Evolutionary conservation across 805 yeast genomes (phyloP), one percentile per base, ranked within the genome.

Genomic region (Komagataella ulmi): DNA sequence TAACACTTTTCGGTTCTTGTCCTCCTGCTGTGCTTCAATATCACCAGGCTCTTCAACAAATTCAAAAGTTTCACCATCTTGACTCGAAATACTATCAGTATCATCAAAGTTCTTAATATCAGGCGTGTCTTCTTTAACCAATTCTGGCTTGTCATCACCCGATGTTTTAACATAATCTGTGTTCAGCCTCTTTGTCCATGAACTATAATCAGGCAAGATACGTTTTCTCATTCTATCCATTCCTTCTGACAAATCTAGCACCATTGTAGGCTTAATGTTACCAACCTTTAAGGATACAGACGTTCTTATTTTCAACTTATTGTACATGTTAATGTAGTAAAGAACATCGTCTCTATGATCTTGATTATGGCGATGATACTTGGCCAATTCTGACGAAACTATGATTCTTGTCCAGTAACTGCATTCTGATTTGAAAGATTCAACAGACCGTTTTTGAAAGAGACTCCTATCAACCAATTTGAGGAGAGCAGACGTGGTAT

Each of bases 1-100:
- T 18, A 88, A 66, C 1, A 88, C 83, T 59, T 83, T 84, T 52
- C 95, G 67, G 61, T 88, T 86, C 58, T 79, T 80, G 61, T 87
- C 95, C 55, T 81, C 84, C 51, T 74, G 72, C 3, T 54, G 60
- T 3, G 57, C 50, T 44, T 66, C 72, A 40, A 64, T 59, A n/a
- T 64, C 61, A 0, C 62, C 65, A 44, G 68, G 65, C 17, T 67
- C 74, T 12, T 74, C 75, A 19, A 78, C 58, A 17, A 77, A 47
- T 52, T 78, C 83, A 57, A 71, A 74, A 2, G 56, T 59, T 19
- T 56, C 60, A 7, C 58, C 63, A 45, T 54, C 50, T 18, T 54
- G 57, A 24, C 53, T 57, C 24, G 50, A 46, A 8, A 24, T 17
- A n/a, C 46, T 46, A 7, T 23, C 47, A 6, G 24, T 21, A 24